These are phyloP conservation scores for Acacia crassicarpa DNA, from an alignment of 306 rosid species.

Conservation along the genomic window DNA sequence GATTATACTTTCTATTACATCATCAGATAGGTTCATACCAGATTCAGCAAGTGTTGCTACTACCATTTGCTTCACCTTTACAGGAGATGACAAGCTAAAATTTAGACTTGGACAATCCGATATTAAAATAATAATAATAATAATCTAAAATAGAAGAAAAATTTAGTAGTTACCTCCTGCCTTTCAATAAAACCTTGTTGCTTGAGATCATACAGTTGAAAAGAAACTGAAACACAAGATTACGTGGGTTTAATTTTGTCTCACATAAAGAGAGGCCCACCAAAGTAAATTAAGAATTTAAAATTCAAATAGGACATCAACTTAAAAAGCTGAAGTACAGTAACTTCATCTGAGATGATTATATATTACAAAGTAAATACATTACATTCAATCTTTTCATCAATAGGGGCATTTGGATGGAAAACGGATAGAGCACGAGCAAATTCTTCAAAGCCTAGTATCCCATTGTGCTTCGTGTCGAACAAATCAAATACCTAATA, in stretches of 20 bases:
- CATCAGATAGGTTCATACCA: constrained; percentile 97
- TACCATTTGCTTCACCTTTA: constrained; percentile 99
- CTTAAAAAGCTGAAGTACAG: not conserved
- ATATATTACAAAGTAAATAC: not conserved
- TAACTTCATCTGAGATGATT: not conserved
- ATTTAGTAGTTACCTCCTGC: constrained; percentile 75
- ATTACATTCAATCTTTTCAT: constrained; percentile 90
- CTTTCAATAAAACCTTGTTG: constrained; percentile 98
- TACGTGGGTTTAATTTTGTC: not conserved
- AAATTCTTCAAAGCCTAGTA: constrained; percentile 96
- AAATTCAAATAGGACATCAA: not conserved
- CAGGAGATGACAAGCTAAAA: constrained; percentile 15
- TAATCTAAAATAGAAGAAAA: not conserved
- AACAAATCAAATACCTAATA: constrained; percentile 85
- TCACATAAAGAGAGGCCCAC: not conserved
- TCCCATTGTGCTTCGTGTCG: constrained; percentile 97
- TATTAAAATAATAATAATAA: not conserved
- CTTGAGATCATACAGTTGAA: constrained; percentile 97
- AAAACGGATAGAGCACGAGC: constrained; percentile 96
- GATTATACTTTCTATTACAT: constrained; percentile 94
- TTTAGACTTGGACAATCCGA: not conserved
- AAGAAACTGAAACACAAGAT: constrained; percentile 72
- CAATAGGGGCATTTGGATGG: constrained; percentile 97
- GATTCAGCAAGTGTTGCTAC: constrained; percentile 99
- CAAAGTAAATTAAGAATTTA: constrained; percentile 9